Percentiles rank a stretch among this genome's conserved stretches.
phyloP scores from a whole-genome alignment of 768 basidiomycete genomes.

The Glaciozyma antarctica region DNA sequence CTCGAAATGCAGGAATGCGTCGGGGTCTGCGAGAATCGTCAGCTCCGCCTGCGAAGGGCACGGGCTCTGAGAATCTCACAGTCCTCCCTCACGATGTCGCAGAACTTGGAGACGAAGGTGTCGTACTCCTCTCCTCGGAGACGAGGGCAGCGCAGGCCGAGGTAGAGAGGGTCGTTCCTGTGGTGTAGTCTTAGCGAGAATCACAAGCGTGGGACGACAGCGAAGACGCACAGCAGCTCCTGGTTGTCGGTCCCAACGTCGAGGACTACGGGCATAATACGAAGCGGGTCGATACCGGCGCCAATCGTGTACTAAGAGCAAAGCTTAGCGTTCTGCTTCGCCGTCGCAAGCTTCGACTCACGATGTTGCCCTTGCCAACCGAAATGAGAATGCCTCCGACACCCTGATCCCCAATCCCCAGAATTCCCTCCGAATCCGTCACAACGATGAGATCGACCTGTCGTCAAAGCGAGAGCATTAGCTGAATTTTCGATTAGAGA shows the following conservation, averaged over 20 bases:
- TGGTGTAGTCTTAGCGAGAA: no score
- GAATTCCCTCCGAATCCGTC: conserved; percentile 74
- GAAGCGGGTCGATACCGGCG: conserved; percentile 37
- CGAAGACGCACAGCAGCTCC: conserved; percentile 47
- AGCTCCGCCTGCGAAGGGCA: no score
- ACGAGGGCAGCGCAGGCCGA: conserved; percentile 67
- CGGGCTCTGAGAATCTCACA: background rate
- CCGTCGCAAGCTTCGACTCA: background rate
- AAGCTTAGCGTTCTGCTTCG: background rate
- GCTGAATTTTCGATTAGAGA: background rate
- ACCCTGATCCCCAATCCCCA: conserved; percentile 67
- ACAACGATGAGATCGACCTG: conserved; percentile 67
- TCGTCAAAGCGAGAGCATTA: background rate
- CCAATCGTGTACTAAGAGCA: conserved; percentile 40
- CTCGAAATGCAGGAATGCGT: conserved; percentile 57
- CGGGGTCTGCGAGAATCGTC: conserved; percentile 8
- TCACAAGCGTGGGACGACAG: no score
- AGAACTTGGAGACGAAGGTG: conserved; percentile 62
- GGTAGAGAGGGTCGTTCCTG: conserved; percentile 26
- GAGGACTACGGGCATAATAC: conserved; percentile 39
- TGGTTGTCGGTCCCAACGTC: conserved; percentile 74
- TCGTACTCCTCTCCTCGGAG: conserved; percentile 67
- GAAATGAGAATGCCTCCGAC: conserved; percentile 46
- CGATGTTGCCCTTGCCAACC: conserved; percentile 19
- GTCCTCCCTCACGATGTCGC: conserved; percentile 23